These are phyloP conservation scores for Anthracocystis walkeri DNA, from an alignment of 1,284 basidiomycete species.

Conservation along the genomic window DNA sequence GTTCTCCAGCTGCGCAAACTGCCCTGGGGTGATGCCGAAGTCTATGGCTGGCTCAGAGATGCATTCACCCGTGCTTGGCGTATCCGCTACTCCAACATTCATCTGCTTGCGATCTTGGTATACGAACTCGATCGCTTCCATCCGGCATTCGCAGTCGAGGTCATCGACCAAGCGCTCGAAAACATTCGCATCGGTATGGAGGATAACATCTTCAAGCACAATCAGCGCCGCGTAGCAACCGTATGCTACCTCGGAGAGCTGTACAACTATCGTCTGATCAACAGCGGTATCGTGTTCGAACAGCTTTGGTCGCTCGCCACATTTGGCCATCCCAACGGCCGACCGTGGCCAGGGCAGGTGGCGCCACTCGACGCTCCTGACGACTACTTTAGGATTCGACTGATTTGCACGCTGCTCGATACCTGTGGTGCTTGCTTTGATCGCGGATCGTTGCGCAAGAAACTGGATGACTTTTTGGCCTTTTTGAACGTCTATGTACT, in stretches of 20 bases:
- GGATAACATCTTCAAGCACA: slow-evolving; percentile 89
- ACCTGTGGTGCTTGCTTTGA: slow-evolving; percentile 99
- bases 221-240: slow-evolving; percentile 89
- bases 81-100: slow-evolving; percentile 89
- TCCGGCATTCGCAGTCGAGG: slow-evolving; percentile 84
- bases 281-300: slow-evolving; percentile 90
- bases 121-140: slow-evolving; percentile 94
- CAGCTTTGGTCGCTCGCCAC: slow-evolving; percentile 94
- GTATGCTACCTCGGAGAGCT: slow-evolving; percentile 95
- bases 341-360: slow-evolving; percentile 83
- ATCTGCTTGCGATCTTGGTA: slow-evolving; percentile 90
- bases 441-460: slow-evolving; percentile 87
- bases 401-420: slow-evolving; percentile 91
- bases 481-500: slow-evolving; percentile 94
- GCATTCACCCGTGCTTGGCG: slow-evolving; percentile 97
- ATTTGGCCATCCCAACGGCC: slow-evolving; percentile 92
- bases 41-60: slow-evolving; percentile 74
- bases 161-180: slow-evolving; percentile 94
- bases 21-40: slow-evolving; percentile 86
- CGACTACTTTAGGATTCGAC: slow-evolving; percentile 93
- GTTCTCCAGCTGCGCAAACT: slow-evolving; percentile 90
- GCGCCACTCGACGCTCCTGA: slow-evolving; percentile 88
- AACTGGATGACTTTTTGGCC: slow-evolving; percentile 88
- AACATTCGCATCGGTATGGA: slow-evolving; percentile 90
- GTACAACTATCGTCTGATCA: slow-evolving; percentile 94